Conservation (phyloP, 768 basidiomycete species). For the Termitomyces sp. region DNA sequence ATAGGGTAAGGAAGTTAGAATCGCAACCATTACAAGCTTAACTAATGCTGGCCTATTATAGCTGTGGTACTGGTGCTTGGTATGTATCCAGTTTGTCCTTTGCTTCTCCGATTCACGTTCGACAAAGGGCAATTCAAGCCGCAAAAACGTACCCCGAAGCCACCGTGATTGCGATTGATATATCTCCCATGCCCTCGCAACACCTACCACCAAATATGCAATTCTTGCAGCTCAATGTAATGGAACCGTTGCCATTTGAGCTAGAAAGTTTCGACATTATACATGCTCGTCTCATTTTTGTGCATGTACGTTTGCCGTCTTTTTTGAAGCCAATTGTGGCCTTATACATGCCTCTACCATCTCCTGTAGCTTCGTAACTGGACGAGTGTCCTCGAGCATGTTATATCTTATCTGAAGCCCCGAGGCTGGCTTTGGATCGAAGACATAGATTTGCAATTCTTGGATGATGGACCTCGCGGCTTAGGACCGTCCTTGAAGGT, state of each 20-base stretch:
- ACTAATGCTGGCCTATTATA: neutral
- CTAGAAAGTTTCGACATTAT: neutral
- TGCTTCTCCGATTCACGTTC: neutral
- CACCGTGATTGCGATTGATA: slow-evolving; percentile 3
- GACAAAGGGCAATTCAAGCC: slow-evolving; percentile 1
- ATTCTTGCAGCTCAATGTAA: neutral
- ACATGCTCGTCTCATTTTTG: neutral
- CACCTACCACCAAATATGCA: neutral
- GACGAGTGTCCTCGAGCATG: neutral
- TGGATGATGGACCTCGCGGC: neutral
- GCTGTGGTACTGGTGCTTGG: slow-evolving; percentile 3
- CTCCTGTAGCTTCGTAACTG: neutral
- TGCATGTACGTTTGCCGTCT: neutral
- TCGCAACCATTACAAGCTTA: neutral
- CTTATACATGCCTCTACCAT: neutral
- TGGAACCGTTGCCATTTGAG: neutral
- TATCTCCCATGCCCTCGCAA: neutral
- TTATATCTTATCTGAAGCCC: neutral
- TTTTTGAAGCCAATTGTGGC: neutral
- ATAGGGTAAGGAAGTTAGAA: neutral
- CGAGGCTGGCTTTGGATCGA: slow-evolving; percentile 5
- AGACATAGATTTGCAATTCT: neutral
- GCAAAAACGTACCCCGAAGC: slow-evolving; percentile 3
- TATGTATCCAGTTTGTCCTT: neutral
- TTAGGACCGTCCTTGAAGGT: neutral